Evolutionary conservation across 2,329 filamentous ascomycete genomes (phyloP), one percentile per base, ranked within the genome.

Genomic region (Ambrosiella xylebori): DNA sequence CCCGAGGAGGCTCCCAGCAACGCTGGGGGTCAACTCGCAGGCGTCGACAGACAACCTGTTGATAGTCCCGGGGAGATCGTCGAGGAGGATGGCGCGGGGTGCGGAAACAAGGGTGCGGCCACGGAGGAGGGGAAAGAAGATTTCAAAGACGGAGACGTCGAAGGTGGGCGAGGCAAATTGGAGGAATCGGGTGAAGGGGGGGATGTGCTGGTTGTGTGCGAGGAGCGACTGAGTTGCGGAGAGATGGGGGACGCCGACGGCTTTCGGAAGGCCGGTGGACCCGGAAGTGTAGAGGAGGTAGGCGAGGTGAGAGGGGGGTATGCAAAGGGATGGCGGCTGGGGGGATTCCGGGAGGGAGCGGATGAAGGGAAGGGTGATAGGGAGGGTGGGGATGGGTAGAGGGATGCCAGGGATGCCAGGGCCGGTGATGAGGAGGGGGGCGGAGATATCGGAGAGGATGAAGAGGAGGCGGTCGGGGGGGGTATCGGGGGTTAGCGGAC

Each of bases 281-380:
- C 89, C 89, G 51, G 88, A 94, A 0, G 90, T 95, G 68, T 95
- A 96, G 81, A 95, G 89, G 60, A 95, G 80, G 71, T 96, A 96
- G 27, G 90, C 88, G 27, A 90, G 68, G 61, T 77, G 71, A 1
- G 71, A 65, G 0, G 70, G 36, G 11, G 45, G 9, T 7, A 40
- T 57, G 39, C 8, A 12, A 38, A 11, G 39, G 19, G 11, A 15
- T 12, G 40, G 49, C 11, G 19, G 56, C 56, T 8, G 68, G 63
- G 44, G 71, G n/a, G 2, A 17, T 19, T 7, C 2, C 35, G 17
- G 27, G 27, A 27, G 27, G 27, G 27, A 27, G 27, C n/a, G 2
- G 36, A 53, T 36, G 12, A 17, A 8, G 12, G 51, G 7, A 11
- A 38, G 2, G 12, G 35, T n/a, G 9, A 53, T 39, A n/a, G 35